These are phyloP conservation scores for Erysimum cheiranthoides DNA, from an alignment of 345 rosid genomes.

Conservation along the genomic window DNA sequence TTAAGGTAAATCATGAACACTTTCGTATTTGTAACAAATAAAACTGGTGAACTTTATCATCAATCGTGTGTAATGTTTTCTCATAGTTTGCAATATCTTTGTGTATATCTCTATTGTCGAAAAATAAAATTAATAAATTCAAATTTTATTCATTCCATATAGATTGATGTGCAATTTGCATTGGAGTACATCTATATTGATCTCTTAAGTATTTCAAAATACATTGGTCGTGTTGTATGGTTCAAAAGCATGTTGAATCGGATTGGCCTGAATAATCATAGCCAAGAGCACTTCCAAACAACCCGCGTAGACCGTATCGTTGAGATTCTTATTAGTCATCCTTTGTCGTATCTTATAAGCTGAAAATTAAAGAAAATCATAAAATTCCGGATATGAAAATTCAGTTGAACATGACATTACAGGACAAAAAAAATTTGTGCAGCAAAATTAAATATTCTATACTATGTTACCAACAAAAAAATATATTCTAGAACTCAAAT, in stretches of 20 bases:
- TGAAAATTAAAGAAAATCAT: neutral
- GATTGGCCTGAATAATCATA: neutral
- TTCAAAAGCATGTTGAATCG: neutral
- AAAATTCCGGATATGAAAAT: neutral
- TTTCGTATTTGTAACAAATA: conserved; percentile 4
- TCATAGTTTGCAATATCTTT: neutral
- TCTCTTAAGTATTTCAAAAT: too few species aligned
- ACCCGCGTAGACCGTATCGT: neutral
- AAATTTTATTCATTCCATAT: neutral
- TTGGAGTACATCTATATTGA: neutral
- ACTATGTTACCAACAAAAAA: too few species aligned
- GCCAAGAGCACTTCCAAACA: neutral
- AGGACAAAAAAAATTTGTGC: neutral
- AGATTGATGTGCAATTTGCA: neutral
- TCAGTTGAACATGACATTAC: neutral
- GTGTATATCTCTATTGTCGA: neutral
- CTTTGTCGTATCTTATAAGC: neutral
- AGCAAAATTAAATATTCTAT: neutral
- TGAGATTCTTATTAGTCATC: neutral
- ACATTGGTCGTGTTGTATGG: neutral
- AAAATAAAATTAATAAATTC: neutral
- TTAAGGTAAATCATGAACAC: conserved; percentile 11
- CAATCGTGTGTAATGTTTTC: conserved; percentile 28
- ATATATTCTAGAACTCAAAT: neutral
- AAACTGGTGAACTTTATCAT: neutral